phyloP scores from a whole-genome alignment of 768 basidiomycete species.

The Boletus vermiculosoides region DNA sequence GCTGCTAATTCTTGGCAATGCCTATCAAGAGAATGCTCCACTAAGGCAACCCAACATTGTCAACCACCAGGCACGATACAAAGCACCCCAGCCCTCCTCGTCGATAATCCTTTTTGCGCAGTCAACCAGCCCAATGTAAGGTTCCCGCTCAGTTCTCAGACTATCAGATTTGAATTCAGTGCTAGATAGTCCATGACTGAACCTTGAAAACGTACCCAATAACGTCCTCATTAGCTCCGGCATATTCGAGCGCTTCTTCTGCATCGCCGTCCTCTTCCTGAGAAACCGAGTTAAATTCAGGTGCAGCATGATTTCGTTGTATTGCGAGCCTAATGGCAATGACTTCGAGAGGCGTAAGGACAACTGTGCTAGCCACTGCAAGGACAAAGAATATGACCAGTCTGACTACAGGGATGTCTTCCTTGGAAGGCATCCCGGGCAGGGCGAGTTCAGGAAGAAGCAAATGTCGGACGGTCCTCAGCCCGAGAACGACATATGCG shows the following conservation, averaged over 20 bases:
- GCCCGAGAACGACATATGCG: slow-evolving; percentile 42
- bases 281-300: slow-evolving; percentile 70
- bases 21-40: slow-evolving; percentile 43
- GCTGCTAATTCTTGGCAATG: neutral
- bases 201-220: slow-evolving; percentile 57
- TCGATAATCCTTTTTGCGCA: slow-evolving; percentile 73
- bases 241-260: slow-evolving; percentile 60
- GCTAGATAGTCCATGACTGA: neutral
- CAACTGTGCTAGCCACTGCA: slow-evolving; percentile 50
- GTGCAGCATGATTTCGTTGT: slow-evolving; percentile 78
- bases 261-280: slow-evolving; percentile 71
- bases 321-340: slow-evolving; percentile 76
- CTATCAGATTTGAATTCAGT: slow-evolving; percentile 35
- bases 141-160: slow-evolving; percentile 73
- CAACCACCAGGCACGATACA: slow-evolving; percentile 88
- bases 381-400: slow-evolving; percentile 57
- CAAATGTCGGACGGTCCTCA: slow-evolving; percentile 46
- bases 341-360: slow-evolving; percentile 78
- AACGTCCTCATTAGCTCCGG: slow-evolving; percentile 75
- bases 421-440: slow-evolving; percentile 31
- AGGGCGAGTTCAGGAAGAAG: slow-evolving; percentile 54
- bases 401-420: slow-evolving; percentile 49
- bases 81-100: slow-evolving; percentile 71
- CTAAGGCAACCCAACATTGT: slow-evolving; percentile 62
- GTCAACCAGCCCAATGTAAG: slow-evolving; percentile 72